phyloP scores from a whole-genome alignment of 2,329 filamentous ascomycete genomes.

The Aspergillus flavus region DNA sequence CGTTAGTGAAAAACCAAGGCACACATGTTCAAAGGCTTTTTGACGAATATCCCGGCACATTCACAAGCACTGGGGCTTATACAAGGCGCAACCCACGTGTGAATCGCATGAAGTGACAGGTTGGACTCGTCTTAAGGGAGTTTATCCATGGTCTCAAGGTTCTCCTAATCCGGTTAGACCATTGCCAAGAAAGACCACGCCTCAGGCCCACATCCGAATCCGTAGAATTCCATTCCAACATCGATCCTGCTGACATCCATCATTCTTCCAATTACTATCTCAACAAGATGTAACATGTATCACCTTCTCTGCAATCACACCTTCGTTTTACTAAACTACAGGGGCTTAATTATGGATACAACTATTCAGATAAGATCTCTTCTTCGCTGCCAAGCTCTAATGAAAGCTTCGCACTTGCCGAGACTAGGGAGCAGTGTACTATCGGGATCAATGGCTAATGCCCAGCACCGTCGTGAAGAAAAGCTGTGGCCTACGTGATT shows the following conservation, averaged over 20 bases:
- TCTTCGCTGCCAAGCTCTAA: neutral
- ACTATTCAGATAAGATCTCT: neutral
- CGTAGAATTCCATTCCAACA: neutral
- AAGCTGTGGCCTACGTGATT: neutral
- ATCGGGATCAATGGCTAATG: neutral
- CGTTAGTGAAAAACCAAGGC: no score
- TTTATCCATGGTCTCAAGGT: neutral
- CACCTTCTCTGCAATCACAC: no score
- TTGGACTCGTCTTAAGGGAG: no score
- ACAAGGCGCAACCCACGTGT: neutral
- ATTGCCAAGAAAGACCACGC: neutral
- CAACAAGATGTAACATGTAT: neutral
- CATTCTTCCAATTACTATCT: neutral
- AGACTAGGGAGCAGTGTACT: neutral
- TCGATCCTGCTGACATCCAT: neutral
- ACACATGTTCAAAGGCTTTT: no score
- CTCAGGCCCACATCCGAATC: neutral
- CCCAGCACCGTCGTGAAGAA: neutral
- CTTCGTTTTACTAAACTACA: neutral
- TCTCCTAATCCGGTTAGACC: conserved; percentile 1
- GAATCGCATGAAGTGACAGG: neutral
- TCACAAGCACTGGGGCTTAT: no score
- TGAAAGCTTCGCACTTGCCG: neutral
- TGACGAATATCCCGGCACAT: no score
- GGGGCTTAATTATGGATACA: neutral